Evolutionary conservation across 1,284 basidiomycete species (phyloP), one percentile per base, ranked within the genome.

Genomic region (Moesziomyces parantarcticus): DNA sequence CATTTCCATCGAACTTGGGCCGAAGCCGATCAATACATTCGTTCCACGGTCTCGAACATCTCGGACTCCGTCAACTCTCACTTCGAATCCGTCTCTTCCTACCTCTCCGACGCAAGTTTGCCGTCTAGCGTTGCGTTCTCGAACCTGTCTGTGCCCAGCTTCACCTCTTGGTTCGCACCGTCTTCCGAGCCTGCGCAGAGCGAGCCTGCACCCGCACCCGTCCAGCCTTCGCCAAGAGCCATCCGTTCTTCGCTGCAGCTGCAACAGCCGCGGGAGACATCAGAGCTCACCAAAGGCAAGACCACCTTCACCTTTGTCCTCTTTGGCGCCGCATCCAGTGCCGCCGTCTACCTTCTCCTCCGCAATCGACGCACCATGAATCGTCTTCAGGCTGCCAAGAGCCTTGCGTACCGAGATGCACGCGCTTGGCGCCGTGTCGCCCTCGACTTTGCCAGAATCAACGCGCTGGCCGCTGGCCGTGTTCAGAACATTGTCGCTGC

Each of bases 361-460:
- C 56, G 60, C 48, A 64, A 59, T 22, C 52, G 64, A 21, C 49
- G 58, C 36, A 56, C 47, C 26, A 73, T 73, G 70, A 67, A 73
- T n/a, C 64, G 60, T 13, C 64, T 73, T n/a, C 52, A 58, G 16
- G 52, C 45, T 14, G 64, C 62, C 43, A 73, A 63, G 41, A 63
- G 57, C 42, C 50, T 67, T 1, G 70, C 60, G 7, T 64, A 63
- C 44, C 52, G 64, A 2, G 60, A 73, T 13, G 70, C 70, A 7
- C 57, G 57, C 13, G 70, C 70, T n/a, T 73, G 70, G 70, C 60
- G 70, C 10, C 61, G 57, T n/a, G 70, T 73, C 13, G 70, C 70
- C 9, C 57, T 73, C 23, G 60, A 67, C 43, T 62, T 73, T 32
- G 70, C 70, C 50, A 63, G 45, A 16, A 63, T 73, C 53, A 73